A percentile compares a stretch with the other conserved stretches of the same genome.
Conservation (phyloP, 257 asterid genomes). For the Rhazya stricta region DNA sequence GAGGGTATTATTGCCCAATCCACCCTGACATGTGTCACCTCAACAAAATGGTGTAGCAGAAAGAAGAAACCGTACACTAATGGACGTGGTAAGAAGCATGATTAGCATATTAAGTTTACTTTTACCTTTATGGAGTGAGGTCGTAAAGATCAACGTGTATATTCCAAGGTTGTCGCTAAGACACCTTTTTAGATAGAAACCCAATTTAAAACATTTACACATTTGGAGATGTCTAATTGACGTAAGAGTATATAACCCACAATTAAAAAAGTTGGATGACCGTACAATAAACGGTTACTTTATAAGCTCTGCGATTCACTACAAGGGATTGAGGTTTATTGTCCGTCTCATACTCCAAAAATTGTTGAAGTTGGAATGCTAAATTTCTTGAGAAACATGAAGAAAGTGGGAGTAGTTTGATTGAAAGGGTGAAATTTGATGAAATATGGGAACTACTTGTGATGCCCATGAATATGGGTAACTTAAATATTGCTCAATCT, state of each 20-base stretch:
- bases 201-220: constrained; percentile 4
- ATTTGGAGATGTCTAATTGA: not conserved
- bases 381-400: too few relatives aligned
- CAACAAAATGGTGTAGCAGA: not conserved
- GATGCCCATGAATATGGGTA: not conserved
- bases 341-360: too few relatives aligned
- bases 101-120: too few relatives aligned
- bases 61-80: not conserved
- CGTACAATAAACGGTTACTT: too few relatives aligned
- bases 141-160: not conserved
- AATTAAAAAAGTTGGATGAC: too few relatives aligned
- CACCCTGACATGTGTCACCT: not conserved
- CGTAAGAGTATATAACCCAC: too few relatives aligned
- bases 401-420: not conserved
- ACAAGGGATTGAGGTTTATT: too few relatives aligned
- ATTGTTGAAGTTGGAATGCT: too few relatives aligned
- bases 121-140: not conserved
- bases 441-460: too few relatives aligned
- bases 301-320: too few relatives aligned
- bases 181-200: not conserved
- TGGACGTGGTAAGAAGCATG: too few relatives aligned
- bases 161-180: not conserved
- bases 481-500: not conserved
- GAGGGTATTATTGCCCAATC: not conserved
- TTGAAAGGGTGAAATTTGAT: too few relatives aligned